Evolutionary conservation across 306 rosid species (phyloP).

Genomic region (Chamaecrista fasciculata): DNA sequence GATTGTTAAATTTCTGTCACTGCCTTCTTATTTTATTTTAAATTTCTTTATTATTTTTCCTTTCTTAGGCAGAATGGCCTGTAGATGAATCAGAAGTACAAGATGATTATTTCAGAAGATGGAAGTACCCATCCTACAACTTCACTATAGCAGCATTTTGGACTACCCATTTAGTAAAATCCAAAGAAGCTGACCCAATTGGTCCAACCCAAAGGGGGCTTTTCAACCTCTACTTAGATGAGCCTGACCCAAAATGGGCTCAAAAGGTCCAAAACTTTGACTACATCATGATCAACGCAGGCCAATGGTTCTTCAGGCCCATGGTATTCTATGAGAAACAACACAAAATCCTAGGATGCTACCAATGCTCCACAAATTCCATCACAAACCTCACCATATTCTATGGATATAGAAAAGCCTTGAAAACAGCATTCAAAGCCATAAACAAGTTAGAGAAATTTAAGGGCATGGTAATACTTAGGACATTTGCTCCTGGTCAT

Average conservation of each 20-base stretch:
- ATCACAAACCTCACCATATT: slow-evolving; percentile 62
- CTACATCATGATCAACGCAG: slow-evolving; percentile 63
- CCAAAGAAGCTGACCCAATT: slow-evolving; percentile 38
- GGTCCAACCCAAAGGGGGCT: slow-evolving; percentile 58
- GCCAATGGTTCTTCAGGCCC: slow-evolving; percentile 80
- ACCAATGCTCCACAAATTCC: slow-evolving; percentile 61
- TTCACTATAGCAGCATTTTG: slow-evolving; percentile 74
- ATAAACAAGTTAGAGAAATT: slow-evolving; percentile 50
- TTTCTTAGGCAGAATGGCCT: slow-evolving; percentile 76
- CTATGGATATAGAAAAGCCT: slow-evolving; percentile 67
- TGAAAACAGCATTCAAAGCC: slow-evolving; percentile 63
- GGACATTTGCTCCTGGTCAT: slow-evolving; percentile 82
- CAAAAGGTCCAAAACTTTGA: slow-evolving; percentile 53
- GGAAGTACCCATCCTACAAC: slow-evolving; percentile 77
- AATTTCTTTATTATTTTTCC: neutral
- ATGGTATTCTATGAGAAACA: slow-evolving; percentile 52
- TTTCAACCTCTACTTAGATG: slow-evolving; percentile 72
- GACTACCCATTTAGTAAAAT: slow-evolving; percentile 78
- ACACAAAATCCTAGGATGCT: slow-evolving; percentile 65
- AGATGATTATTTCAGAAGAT: slow-evolving; percentile 57
- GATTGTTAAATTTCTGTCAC: neutral
- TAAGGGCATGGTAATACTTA: slow-evolving; percentile 52
- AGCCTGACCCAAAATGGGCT: slow-evolving; percentile 65
- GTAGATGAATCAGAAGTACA: slow-evolving; percentile 54
- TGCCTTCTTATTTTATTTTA: neutral